Conservation (phyloP, 305 asterid species). For the Plantago lanceolata region DNA sequence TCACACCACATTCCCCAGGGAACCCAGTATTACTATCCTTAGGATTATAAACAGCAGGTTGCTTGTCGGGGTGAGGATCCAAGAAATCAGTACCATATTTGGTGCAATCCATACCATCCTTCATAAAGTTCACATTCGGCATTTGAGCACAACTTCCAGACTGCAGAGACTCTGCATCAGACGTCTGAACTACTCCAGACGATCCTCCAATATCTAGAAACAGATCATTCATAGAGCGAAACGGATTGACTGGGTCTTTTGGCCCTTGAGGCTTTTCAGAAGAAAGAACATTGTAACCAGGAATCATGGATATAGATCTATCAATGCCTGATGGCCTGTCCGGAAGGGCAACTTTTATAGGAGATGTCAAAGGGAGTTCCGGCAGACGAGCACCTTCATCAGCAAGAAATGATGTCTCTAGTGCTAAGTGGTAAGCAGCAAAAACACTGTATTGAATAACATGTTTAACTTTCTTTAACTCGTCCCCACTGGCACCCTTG, state of each 20-base stretch:
- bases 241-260: constrained; percentile 23
- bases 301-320: constrained; percentile 60
- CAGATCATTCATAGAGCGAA: constrained; percentile 32
- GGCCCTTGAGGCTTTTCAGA: constrained; percentile 30
- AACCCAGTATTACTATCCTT: constrained; percentile 29
- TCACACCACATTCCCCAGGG: constrained; percentile 28
- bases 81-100: constrained; percentile 23
- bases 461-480: constrained; percentile 70
- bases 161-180: constrained; percentile 28
- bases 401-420: constrained; percentile 83
- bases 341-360: constrained; percentile 63
- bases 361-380: constrained; percentile 59
- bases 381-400: constrained; percentile 85
- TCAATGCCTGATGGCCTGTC: constrained; percentile 52
- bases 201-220: constrained; percentile 30
- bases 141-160: constrained; percentile 31
- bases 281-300: constrained; percentile 38
- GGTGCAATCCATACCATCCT: constrained; percentile 15
- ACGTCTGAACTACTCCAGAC: constrained; percentile 26
- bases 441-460: constrained; percentile 68
- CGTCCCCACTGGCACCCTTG: constrained; percentile 83
- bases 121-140: constrained; percentile 30
- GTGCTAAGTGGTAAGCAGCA: constrained; percentile 85
- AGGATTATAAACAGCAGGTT: constrained; percentile 35
- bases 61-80: constrained; percentile 32